Percentiles rank a stretch among this genome's conserved stretches.
Conservation (phyloP, 106 monocot genomes). For the Acorus gramineus region DNA sequence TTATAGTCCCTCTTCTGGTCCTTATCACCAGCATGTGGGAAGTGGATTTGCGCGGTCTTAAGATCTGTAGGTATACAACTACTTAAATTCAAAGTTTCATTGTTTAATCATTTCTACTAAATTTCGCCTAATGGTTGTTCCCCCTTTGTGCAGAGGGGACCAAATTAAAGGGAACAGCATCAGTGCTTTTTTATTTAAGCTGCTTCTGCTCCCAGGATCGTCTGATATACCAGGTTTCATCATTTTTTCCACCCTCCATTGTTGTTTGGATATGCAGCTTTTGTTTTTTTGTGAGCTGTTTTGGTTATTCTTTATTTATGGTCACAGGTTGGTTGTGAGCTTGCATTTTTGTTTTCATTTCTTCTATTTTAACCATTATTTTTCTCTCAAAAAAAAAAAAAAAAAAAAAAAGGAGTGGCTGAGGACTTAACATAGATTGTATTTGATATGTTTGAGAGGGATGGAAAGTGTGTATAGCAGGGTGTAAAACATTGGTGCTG, state of each 20-base stretch:
- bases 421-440: slow-evolving; percentile 2
- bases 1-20: not conserved
- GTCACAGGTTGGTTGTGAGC: slow-evolving; percentile 18
- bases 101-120: no score
- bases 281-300: slow-evolving; percentile 6
- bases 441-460: slow-evolving; percentile 2
- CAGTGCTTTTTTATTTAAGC: slow-evolving; percentile 20
- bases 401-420: not conserved
- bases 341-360: slow-evolving; percentile 22
- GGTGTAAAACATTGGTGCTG: slow-evolving; percentile 9
- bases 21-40: no score
- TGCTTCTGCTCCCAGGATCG: slow-evolving; percentile 20
- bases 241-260: not conserved
- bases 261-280: not conserved
- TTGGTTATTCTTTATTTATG: slow-evolving; percentile 18
- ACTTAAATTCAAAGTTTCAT: no score
- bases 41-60: no score
- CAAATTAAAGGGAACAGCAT: not conserved
- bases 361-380: not conserved
- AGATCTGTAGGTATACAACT: no score
- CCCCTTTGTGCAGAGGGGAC: not conserved
- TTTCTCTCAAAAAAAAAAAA: not conserved
- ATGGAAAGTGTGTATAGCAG: slow-evolving; percentile 10
- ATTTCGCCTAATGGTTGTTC: not conserved
- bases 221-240: slow-evolving; percentile 4